Conservation (phyloP, 768 basidiomycete species). For the Mycena vitilis region DNA sequence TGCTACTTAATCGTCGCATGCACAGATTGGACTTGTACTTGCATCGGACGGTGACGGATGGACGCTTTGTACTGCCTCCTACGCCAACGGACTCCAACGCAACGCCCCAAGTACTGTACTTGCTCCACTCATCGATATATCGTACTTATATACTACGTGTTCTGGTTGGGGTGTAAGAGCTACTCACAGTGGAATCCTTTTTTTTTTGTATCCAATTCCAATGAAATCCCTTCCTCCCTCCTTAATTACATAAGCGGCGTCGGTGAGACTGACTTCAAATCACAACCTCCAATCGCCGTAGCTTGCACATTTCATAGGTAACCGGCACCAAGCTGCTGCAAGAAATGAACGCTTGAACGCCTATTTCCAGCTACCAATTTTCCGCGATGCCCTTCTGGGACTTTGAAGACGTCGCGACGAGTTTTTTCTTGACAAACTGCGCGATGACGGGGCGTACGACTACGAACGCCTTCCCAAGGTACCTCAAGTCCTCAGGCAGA, state of each 20-base stretch:
- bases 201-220: not conserved
- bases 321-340: not conserved
- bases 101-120: slow-evolving; percentile 19
- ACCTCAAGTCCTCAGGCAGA: not conserved
- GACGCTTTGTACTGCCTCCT: slow-evolving; percentile 21
- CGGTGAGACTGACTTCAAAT: too few relatives aligned
- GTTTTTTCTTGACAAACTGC: slow-evolving; percentile 21
- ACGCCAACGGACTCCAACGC: slow-evolving; percentile 13
- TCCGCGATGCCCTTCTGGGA: slow-evolving; percentile 19
- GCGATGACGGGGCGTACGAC: slow-evolving; percentile 28
- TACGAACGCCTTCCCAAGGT: slow-evolving; percentile 35
- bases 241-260: too few relatives aligned
- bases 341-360: too few relatives aligned
- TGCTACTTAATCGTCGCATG: not conserved
- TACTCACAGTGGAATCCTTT: slow-evolving; percentile 1
- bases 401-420: slow-evolving; percentile 32
- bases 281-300: too few relatives aligned
- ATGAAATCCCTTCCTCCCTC: too few relatives aligned
- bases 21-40: slow-evolving; percentile 32
- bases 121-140: slow-evolving; percentile 13
- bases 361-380: not conserved
- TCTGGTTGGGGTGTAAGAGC: slow-evolving; percentile 4
- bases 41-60: slow-evolving; percentile 34
- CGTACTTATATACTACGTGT: slow-evolving; percentile 1
- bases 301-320: too few relatives aligned